A percentile compares a stretch with the other conserved stretches of the same genome.
These are phyloP conservation scores for Kwoniella botswanensis DNA, from an alignment of 768 basidiomycete species.

Conservation along the genomic window DNA sequence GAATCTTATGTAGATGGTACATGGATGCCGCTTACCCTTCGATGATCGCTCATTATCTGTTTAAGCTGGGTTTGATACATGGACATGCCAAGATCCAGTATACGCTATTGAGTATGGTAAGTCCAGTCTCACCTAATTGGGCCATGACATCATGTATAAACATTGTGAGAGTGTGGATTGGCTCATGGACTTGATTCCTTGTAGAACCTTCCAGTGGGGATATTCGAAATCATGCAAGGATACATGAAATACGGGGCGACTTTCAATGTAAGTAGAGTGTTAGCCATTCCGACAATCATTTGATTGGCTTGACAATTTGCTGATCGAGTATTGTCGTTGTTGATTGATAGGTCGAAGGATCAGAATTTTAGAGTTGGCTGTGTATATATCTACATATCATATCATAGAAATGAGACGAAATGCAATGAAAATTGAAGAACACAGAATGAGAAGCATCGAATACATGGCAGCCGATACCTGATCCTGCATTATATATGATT, in stretches of 20 bases:
- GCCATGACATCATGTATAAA: no score
- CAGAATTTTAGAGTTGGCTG: conserved; percentile 40
- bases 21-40: conserved; percentile 77
- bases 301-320: no score
- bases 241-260: conserved; percentile 84
- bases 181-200: neutral
- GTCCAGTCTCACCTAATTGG: neutral
- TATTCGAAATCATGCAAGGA: conserved; percentile 90
- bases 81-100: conserved; percentile 93
- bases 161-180: no score
- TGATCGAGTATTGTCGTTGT: no score
- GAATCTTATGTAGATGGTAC: conserved; percentile 26
- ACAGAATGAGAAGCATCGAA: neutral
- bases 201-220: conserved; percentile 73
- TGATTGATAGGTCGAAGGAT: conserved; percentile 39
- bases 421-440: conserved; percentile 8
- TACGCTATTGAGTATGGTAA: conserved; percentile 88
- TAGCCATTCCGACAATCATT: no score
- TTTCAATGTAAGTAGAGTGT: no score
- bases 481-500: neutral
- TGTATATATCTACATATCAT: conserved; percentile 4
- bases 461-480: neutral
- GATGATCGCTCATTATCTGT: conserved; percentile 83
- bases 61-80: conserved; percentile 90
- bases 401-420: conserved; percentile 13